These are phyloP conservation scores for Claviceps monticola DNA, from an alignment of 2,329 filamentous ascomycete species.

Conservation along the genomic window DNA sequence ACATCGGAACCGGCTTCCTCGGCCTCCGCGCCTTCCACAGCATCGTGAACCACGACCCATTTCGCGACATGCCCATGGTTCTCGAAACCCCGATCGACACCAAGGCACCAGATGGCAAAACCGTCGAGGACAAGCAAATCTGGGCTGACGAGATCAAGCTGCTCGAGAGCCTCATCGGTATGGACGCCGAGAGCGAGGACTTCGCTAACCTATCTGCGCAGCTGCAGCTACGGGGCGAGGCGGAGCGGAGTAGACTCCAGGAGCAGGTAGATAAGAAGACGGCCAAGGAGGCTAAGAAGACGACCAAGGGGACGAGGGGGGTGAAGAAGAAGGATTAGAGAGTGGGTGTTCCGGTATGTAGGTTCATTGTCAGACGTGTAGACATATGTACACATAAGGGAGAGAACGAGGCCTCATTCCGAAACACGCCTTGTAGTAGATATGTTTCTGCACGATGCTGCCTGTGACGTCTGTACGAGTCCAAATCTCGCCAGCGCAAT, in stretches of 20 bases:
- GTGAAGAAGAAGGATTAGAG: neutral
- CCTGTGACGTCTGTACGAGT: too few species aligned
- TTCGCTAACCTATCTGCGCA: conserved; percentile 53
- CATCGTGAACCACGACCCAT: conserved; percentile 67
- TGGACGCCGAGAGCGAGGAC: conserved; percentile 61
- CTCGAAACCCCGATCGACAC: conserved; percentile 89
- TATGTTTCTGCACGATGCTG: too few species aligned
- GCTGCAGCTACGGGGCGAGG: conserved; percentile 52
- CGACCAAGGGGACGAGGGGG: conserved; percentile 1
- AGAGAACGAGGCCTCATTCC: too few species aligned
- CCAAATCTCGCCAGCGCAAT: too few species aligned
- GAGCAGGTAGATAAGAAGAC: conserved; percentile 67
- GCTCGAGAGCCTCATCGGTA: conserved; percentile 74
- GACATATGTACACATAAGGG: too few species aligned
- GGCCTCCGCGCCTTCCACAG: conserved; percentile 84
- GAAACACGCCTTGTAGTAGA: too few species aligned
- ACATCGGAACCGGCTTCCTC: conserved; percentile 90
- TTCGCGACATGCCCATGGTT: conserved; percentile 75
- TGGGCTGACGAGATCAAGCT: conserved; percentile 95
- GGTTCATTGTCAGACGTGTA: too few species aligned
- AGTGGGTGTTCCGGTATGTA: too few species aligned
- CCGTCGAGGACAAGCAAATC: conserved; percentile 62
- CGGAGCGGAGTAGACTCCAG: conserved; percentile 61
- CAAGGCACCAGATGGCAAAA: conserved; percentile 49
- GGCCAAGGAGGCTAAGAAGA: conserved; percentile 35